Evolutionary conservation across 202 grass and related monocot genomes (phyloP).

Genomic region (Saccharum hybrid): DNA sequence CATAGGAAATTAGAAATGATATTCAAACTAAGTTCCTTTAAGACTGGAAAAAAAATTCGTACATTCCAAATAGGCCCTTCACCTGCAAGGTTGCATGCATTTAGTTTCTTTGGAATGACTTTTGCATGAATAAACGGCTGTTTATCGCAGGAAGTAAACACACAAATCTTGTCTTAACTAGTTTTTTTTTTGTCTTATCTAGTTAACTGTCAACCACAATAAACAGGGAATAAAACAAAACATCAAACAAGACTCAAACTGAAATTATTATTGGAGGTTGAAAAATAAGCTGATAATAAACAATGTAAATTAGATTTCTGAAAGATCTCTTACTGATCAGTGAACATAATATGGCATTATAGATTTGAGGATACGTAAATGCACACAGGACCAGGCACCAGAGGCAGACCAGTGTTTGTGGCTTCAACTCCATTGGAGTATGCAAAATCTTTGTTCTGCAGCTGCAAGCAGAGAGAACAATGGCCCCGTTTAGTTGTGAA

Average conservation of each 20-base stretch:
- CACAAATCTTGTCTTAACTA: background rate
- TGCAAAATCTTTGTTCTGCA: background rate
- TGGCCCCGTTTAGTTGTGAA: no score
- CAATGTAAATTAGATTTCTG: background rate
- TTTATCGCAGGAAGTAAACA: conserved; percentile 32
- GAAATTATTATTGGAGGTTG: background rate
- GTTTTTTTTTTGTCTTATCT: no score
- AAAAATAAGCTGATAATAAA: background rate
- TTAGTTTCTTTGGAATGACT: conserved; percentile 5
- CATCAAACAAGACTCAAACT: background rate
- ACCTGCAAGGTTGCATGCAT: background rate
- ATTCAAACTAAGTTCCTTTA: no score
- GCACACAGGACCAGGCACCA: background rate
- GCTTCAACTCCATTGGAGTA: background rate
- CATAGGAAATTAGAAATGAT: no score
- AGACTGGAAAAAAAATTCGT: no score
- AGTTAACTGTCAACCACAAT: background rate
- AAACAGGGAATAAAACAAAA: background rate
- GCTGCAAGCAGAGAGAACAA: background rate
- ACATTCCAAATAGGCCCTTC: no score
- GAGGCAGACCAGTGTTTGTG: background rate
- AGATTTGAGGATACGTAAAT: background rate
- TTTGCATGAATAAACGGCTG: conserved; percentile 22
- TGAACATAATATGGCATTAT: background rate
- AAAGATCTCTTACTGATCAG: background rate